Percentiles rank a stretch among this genome's conserved stretches.
Conservation (phyloP, 345 rosid species). For the Dovyalis caffra region DNA sequence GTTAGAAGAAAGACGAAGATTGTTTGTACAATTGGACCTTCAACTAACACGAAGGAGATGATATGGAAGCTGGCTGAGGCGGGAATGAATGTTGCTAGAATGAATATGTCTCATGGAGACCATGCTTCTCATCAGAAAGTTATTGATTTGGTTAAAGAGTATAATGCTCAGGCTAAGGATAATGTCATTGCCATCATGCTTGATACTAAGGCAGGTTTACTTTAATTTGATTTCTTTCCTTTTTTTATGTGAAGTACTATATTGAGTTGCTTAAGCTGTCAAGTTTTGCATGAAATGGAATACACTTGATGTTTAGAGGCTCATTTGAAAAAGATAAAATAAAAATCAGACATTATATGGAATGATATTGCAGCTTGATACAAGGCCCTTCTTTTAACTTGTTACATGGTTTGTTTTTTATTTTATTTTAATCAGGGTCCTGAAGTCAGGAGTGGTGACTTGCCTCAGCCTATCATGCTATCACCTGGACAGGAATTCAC, state of each 20-base stretch:
- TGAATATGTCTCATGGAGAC: slow-evolving; percentile 99
- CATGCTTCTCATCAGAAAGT: slow-evolving; percentile 97
- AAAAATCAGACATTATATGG: too few species aligned
- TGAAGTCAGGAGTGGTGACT: slow-evolving; percentile 97
- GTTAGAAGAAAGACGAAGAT: slow-evolving; percentile 94
- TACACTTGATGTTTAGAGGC: too few species aligned
- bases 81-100: slow-evolving; percentile 95
- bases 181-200: slow-evolving; percentile 95
- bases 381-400: not conserved
- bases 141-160: slow-evolving; percentile 95
- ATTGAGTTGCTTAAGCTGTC: not conserved
- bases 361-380: too few species aligned
- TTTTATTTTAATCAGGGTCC: slow-evolving; percentile 67
- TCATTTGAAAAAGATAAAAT: too few species aligned
- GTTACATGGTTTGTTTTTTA: not conserved
- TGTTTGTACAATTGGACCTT: slow-evolving; percentile 96
- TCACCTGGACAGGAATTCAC: slow-evolving; percentile 85
- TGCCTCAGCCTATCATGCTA: slow-evolving; percentile 82
- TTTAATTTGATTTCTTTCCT: slow-evolving; percentile 14
- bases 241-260: too few species aligned
- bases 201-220: slow-evolving; percentile 76
- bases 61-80: slow-evolving; percentile 98
- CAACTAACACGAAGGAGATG: slow-evolving; percentile 90
- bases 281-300: not conserved
- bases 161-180: slow-evolving; percentile 85